Conservation (phyloP, 2,329 filamentous ascomycete genomes). For the Ceratocystis destructans region DNA sequence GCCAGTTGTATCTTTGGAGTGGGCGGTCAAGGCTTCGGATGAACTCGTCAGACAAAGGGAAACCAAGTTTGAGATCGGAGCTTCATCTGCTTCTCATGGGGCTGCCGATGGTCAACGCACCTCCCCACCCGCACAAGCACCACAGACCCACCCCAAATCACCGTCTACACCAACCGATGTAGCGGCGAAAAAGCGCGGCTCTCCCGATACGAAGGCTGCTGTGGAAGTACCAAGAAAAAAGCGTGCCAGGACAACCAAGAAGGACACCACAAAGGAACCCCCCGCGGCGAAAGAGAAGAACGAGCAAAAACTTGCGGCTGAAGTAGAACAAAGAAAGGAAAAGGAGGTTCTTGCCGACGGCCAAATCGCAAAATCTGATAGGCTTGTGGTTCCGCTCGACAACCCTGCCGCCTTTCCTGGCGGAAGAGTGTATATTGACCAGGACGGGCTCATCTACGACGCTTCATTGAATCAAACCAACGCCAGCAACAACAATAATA, state of each 20-base stretch:
- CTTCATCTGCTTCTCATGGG: constrained; percentile 19
- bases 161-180: background rate
- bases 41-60: constrained; percentile 22
- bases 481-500: constrained; percentile 59
- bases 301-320: constrained; percentile 22
- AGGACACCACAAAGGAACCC: constrained; percentile 19
- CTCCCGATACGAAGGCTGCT: background rate
- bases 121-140: background rate
- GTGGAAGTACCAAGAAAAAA: constrained; percentile 2
- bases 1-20: constrained; percentile 44
- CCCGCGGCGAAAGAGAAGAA: constrained; percentile 20
- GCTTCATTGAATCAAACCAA: constrained; percentile 70
- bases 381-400: constrained; percentile 38
- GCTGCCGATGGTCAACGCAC: background rate
- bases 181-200: background rate
- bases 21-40: constrained; percentile 44
- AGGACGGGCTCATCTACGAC: constrained; percentile 56
- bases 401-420: constrained; percentile 28
- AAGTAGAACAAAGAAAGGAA: constrained; percentile 24
- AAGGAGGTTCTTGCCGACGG: constrained; percentile 30
- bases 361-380: constrained; percentile 35
- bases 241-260: background rate
- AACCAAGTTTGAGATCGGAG: constrained; percentile 16
- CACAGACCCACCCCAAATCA: background rate
- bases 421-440: constrained; percentile 51